phyloP scores from a whole-genome alignment of 2,329 filamentous ascomycete species.

The Sporothrix curviconia region DNA sequence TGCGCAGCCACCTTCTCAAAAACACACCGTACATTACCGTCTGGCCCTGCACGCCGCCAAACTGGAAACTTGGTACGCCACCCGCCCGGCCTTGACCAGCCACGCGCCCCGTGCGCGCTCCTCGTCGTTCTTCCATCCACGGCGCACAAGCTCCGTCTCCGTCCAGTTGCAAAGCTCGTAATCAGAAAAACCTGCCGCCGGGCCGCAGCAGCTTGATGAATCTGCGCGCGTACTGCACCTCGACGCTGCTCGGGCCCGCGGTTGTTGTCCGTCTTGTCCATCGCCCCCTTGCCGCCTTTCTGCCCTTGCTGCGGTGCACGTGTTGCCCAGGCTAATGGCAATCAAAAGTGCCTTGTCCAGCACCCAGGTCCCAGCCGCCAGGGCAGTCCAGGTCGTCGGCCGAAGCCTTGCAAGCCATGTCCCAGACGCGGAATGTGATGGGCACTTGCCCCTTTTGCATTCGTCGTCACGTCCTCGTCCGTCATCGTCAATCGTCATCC shows the following conservation, averaged over 20 bases:
- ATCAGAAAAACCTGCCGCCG: slow-evolving; percentile 72
- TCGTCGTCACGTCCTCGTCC: slow-evolving; percentile 7
- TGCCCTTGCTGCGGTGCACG: slow-evolving; percentile 27
- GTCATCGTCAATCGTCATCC: slow-evolving; percentile 10
- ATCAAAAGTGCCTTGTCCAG: slow-evolving; percentile 98
- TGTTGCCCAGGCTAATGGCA: slow-evolving; percentile 72
- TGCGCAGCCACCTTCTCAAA: slow-evolving; percentile 41
- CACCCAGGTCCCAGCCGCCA: slow-evolving; percentile 70
- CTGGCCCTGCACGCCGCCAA: slow-evolving; percentile 82
- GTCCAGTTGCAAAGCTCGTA: slow-evolving; percentile 99
- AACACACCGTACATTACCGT: slow-evolving; percentile 84
- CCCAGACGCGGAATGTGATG: slow-evolving; percentile 52
- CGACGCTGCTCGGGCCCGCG: slow-evolving; percentile 55
- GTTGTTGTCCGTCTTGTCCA: slow-evolving; percentile 6
- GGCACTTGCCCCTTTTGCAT: no score
- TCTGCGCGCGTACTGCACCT: slow-evolving; percentile 66
- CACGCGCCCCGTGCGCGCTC: slow-evolving; percentile 20
- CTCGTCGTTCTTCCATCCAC: slow-evolving; percentile 60
- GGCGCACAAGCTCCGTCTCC: slow-evolving; percentile 69
- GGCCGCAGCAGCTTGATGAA: slow-evolving; percentile 62
- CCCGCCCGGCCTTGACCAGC: slow-evolving; percentile 57
- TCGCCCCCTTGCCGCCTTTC: no score
- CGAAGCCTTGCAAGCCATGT: slow-evolving; percentile 48
- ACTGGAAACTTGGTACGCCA: slow-evolving; percentile 84
- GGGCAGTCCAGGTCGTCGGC: neutral